Base-by-base conservation (phyloP, 352 stramenopile species). In the Pythium oligandrum region DNA sequence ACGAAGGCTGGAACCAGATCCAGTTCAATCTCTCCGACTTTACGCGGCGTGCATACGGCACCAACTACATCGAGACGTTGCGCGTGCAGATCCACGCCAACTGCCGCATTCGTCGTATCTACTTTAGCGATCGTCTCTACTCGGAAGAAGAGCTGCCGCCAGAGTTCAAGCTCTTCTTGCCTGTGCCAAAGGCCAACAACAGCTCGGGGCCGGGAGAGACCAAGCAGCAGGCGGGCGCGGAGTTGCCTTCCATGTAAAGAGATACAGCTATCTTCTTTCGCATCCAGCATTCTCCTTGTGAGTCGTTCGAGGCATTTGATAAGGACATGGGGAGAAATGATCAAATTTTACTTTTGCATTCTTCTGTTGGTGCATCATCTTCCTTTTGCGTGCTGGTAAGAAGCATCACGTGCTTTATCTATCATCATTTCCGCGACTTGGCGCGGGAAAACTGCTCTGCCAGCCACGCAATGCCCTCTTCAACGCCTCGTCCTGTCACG, bases 1-100 rank as follows among this genome's bases (percentile, higher is more conserved):
- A 99, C 55, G 95, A 98, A 71, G 96, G 96, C 33, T 98, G 96
- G 96, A 98, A 98, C 75, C 96, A 98, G 75, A 98, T 98, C 73
- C 96, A 98, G 72, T 98, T 98, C 75, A 98, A 98, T 69, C 73
- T 98, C 38, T 96, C 83, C 42, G 96, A 98, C 70, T 98, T 98
- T 51, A 98, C 94, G 57, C 86, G 96, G 4, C 86, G 96, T 47
- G 96, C 96, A 6, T 98, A 98, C 73, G 96, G 95, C 37, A 98
- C 94, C 46, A 98, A 98, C 66, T 98, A 98, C 69, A 97, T 98
- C 53, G 96, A 98, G 73, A 98, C 95, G 46, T 73, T 98, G 49
- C 79, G 94, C 40, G 94, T 98, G 61, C 96, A 98, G 68, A 98
- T 98, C 67, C 96, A 98, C 65, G 96, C 96, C 45, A 98, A 98